phyloP scores from a whole-genome alignment of 441 rosid species.

The Croton setiger region DNA sequence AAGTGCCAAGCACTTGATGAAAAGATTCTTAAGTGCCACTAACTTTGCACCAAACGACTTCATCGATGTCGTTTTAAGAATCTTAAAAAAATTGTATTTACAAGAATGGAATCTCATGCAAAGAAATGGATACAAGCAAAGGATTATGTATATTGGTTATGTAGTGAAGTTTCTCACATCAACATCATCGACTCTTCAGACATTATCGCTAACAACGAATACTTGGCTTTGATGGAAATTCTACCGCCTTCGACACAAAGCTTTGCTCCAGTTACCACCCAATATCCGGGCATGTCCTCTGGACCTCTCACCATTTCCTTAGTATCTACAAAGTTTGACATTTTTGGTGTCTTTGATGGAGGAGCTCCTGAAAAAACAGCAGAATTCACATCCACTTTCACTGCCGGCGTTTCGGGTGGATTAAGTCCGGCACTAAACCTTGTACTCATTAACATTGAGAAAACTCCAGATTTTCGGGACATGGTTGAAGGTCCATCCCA shows the following conservation, averaged over 20 bases:
- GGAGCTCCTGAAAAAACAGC: slow-evolving; percentile 85
- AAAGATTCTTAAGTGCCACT: background rate
- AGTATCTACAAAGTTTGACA: slow-evolving; percentile 76
- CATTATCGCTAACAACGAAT: slow-evolving; percentile 71
- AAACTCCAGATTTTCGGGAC: slow-evolving; percentile 75
- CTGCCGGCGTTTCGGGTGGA: slow-evolving; percentile 49
- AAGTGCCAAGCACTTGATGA: background rate
- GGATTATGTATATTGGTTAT: slow-evolving; percentile 7
- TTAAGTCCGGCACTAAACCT: slow-evolving; percentile 53
- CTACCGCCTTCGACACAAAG: slow-evolving; percentile 72
- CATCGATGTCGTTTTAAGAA: slow-evolving; percentile 7
- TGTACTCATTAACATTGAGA: slow-evolving; percentile 66
- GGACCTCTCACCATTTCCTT: slow-evolving; percentile 92
- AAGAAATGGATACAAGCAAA: background rate
- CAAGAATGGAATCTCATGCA: slow-evolving; percentile 1
- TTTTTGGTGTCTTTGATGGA: slow-evolving; percentile 54
- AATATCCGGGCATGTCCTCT: slow-evolving; percentile 82
- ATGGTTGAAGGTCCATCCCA: slow-evolving; percentile 70
- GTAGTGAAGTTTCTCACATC: slow-evolving; percentile 24
- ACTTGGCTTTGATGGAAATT: slow-evolving; percentile 78
- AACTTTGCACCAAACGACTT: slow-evolving; percentile 3
- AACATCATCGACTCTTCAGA: slow-evolving; percentile 68
- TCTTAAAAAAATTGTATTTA: slow-evolving; percentile 27
- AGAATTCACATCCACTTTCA: slow-evolving; percentile 71
- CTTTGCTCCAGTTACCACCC: slow-evolving; percentile 96